Conservation (phyloP, 208 protist genomes). For the Trypanosoma cruzi region DNA sequence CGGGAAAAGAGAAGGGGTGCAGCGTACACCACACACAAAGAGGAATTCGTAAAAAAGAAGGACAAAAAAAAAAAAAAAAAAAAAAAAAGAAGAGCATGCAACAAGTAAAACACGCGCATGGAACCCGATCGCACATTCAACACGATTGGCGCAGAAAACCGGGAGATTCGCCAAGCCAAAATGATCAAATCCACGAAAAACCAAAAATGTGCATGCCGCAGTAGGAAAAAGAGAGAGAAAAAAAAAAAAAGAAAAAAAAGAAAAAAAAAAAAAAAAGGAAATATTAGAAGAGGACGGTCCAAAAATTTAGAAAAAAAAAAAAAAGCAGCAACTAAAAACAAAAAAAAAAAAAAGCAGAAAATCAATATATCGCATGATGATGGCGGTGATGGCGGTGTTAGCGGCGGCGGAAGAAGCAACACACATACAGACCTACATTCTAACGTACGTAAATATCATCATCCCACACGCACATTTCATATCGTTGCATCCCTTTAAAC, state of each 20-base stretch:
- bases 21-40: too few species aligned
- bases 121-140: neutral
- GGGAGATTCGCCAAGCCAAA: neutral
- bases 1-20: too few species aligned
- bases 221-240: neutral
- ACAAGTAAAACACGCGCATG: neutral
- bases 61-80: conserved; percentile 31
- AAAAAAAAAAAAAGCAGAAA: neutral
- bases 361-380: neutral
- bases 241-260: too few species aligned
- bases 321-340: neutral
- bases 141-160: neutral
- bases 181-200: neutral
- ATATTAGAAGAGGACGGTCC: neutral
- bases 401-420: too few species aligned
- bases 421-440: too few species aligned
- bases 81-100: conserved; percentile 11
- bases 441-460: too few species aligned
- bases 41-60: too few species aligned
- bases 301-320: neutral
- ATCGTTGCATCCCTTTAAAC: too few species aligned
- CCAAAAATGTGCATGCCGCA: neutral
- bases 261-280: too few species aligned
- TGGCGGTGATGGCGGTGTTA: neutral
- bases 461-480: too few species aligned